These are phyloP conservation scores for Penicillium desertorum DNA, from an alignment of 495 filamentous ascomycete genomes.

Conservation along the genomic window DNA sequence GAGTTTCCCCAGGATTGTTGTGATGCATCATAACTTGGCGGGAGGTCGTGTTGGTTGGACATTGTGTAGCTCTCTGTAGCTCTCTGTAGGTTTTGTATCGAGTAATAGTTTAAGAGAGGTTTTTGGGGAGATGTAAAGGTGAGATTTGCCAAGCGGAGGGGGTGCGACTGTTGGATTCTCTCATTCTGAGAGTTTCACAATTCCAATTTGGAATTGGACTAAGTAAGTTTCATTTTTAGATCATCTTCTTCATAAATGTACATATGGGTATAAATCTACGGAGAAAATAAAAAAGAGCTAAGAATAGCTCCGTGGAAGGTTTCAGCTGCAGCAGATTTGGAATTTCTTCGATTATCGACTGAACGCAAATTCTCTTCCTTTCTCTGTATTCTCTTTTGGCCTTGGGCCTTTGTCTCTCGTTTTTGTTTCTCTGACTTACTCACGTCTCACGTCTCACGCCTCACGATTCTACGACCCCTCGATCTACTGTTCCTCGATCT, in stretches of 20 bases:
- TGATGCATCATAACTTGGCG: conserved; percentile 37
- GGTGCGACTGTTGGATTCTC: not conserved
- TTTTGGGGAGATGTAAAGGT: not conserved
- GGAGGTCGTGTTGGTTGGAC: conserved; percentile 17
- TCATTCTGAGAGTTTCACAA: not conserved
- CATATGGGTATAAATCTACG: not conserved
- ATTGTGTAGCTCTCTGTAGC: not conserved
- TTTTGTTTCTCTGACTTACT: conserved; percentile 1
- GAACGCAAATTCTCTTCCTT: conserved; percentile 4
- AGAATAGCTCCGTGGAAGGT: conserved; percentile 22
- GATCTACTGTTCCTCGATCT: not conserved
- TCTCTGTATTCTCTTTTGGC: not conserved
- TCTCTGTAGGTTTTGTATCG: not conserved
- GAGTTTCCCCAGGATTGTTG: conserved; percentile 12
- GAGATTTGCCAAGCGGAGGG: not conserved
- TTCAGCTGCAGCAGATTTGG: conserved; percentile 21
- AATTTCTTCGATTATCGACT: conserved; percentile 16
- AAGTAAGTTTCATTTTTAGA: no score
- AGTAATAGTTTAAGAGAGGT: not conserved
- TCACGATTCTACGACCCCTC: not conserved
- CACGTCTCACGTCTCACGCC: not conserved
- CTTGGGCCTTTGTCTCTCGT: conserved; percentile 4
- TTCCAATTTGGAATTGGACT: not conserved
- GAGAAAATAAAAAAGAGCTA: conserved; percentile 8
- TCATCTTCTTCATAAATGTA: not conserved